Conservation (phyloP, 306 rosid species). For the Corylus avellana region DNA sequence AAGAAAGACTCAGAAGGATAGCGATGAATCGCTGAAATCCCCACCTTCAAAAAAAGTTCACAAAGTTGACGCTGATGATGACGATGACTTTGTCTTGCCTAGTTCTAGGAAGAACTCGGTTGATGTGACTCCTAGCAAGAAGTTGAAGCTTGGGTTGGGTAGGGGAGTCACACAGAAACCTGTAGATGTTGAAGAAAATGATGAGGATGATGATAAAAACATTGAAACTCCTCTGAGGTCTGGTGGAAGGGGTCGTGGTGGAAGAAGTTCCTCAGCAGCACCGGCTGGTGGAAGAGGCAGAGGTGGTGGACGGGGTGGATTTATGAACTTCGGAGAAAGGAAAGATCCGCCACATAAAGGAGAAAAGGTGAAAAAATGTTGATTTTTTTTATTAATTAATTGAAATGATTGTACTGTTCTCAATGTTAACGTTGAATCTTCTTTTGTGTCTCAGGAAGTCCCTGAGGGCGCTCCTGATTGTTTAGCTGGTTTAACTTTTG, state of each 20-base stretch:
- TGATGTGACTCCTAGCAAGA: slow-evolving; percentile 64
- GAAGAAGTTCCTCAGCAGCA: slow-evolving; percentile 60
- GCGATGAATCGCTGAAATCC: slow-evolving; percentile 37
- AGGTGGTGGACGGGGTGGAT: slow-evolving; percentile 91
- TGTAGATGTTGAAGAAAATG: slow-evolving; percentile 52
- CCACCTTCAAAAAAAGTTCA: slow-evolving; percentile 44
- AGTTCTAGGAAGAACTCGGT: slow-evolving; percentile 44
- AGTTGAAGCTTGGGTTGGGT: slow-evolving; percentile 70
- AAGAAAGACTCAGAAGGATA: slow-evolving; percentile 57
- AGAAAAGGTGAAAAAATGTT: slow-evolving; percentile 68
- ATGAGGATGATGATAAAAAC: slow-evolving; percentile 56
- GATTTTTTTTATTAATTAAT: slow-evolving; percentile 15
- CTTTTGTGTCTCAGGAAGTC: slow-evolving; percentile 68
- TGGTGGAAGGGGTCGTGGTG: slow-evolving; percentile 82
- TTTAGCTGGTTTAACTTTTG: slow-evolving; percentile 83
- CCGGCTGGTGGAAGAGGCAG: slow-evolving; percentile 85
- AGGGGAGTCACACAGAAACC: slow-evolving; percentile 53
- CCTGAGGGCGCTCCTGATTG: slow-evolving; percentile 95
- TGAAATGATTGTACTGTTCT: slow-evolving; percentile 13
- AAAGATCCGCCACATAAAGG: slow-evolving; percentile 98
- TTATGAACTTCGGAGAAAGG: slow-evolving; percentile 94
- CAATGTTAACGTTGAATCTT: slow-evolving; percentile 27
- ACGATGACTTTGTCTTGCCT: slow-evolving; percentile 44
- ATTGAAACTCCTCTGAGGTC: slow-evolving; percentile 46
- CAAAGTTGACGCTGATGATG: slow-evolving; percentile 45